These are phyloP conservation scores for Lactarius sp. DNA, from an alignment of 768 basidiomycete genomes.

Conservation along the genomic window DNA sequence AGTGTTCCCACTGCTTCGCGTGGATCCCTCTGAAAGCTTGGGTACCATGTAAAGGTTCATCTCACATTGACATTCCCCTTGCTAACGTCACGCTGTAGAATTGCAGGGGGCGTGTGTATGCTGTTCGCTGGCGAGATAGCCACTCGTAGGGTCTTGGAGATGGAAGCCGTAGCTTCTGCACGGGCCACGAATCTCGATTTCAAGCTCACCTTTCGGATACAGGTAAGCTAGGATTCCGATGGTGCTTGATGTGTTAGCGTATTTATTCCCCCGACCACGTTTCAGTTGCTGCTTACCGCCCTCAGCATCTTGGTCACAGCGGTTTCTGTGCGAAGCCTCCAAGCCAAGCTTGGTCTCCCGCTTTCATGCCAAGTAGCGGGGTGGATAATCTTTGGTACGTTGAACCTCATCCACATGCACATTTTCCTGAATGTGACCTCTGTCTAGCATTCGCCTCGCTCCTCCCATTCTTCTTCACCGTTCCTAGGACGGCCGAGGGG, in stretches of 20 bases:
- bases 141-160: conserved; percentile 4
- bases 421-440: not conserved
- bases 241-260: not conserved
- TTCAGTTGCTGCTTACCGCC: conserved; percentile 43
- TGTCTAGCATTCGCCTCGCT: conserved; percentile 44
- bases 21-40: conserved; percentile 66
- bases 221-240: conserved; percentile 1
- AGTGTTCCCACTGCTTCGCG: conserved; percentile 65
- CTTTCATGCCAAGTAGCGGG: conserved; percentile 52
- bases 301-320: conserved; percentile 49
- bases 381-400: conserved; percentile 62
- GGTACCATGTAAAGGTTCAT: conserved; percentile 49
- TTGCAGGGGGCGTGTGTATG: conserved; percentile 44
- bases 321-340: conserved; percentile 55
- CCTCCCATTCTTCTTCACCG: conserved; percentile 52
- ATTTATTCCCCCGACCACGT: not conserved
- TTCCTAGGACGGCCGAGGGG: conserved; percentile 38
- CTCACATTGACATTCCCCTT: not conserved
- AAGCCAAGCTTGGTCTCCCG: conserved; percentile 64
- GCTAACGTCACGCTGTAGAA: conserved; percentile 1
- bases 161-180: not conserved
- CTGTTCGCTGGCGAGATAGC: conserved; percentile 28
- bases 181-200: not conserved
- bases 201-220: conserved; percentile 1
- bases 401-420: not conserved